A percentile compares a stretch with the other conserved stretches of the same genome.
These are phyloP conservation scores for Acorus gramineus DNA, from an alignment of 106 monocot species.

Conservation along the genomic window DNA sequence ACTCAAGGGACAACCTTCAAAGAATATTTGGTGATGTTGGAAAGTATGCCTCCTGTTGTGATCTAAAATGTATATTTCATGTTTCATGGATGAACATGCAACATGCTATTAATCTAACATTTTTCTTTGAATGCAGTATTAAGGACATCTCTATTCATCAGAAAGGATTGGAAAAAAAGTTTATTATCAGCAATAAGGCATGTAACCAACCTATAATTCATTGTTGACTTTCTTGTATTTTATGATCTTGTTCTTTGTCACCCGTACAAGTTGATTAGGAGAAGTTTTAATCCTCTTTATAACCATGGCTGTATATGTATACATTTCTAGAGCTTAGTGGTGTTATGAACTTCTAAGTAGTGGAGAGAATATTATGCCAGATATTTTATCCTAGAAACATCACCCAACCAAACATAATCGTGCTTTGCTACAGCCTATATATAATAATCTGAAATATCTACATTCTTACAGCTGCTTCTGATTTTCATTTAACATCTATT, in stretches of 20 bases:
- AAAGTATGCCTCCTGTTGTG: slow-evolving; percentile 28
- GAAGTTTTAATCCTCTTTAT: no score
- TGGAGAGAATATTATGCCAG: no score
- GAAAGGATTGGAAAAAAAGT: slow-evolving; percentile 14
- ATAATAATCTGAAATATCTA: no score
- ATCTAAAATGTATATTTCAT: neutral
- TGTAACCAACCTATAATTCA: neutral
- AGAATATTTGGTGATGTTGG: slow-evolving; percentile 45
- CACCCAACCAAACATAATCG: no score
- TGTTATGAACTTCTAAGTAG: no score
- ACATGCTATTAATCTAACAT: neutral
- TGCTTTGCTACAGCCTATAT: no score
- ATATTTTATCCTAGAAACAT: no score
- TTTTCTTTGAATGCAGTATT: slow-evolving; percentile 32
- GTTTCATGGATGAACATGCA: neutral
- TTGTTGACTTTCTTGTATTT: neutral
- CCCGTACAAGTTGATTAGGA: neutral
- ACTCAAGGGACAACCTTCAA: slow-evolving; percentile 42
- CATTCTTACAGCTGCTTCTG: no score
- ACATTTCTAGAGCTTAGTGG: no score
- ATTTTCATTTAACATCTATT: no score
- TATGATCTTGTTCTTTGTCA: slow-evolving; percentile 4
- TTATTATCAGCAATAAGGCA: slow-evolving; percentile 49
- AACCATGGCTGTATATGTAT: no score
- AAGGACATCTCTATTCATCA: slow-evolving; percentile 43